Evolutionary conservation across 2,329 filamentous ascomycete genomes (phyloP).

Genomic region (Sporothrix pseudoabietina): DNA sequence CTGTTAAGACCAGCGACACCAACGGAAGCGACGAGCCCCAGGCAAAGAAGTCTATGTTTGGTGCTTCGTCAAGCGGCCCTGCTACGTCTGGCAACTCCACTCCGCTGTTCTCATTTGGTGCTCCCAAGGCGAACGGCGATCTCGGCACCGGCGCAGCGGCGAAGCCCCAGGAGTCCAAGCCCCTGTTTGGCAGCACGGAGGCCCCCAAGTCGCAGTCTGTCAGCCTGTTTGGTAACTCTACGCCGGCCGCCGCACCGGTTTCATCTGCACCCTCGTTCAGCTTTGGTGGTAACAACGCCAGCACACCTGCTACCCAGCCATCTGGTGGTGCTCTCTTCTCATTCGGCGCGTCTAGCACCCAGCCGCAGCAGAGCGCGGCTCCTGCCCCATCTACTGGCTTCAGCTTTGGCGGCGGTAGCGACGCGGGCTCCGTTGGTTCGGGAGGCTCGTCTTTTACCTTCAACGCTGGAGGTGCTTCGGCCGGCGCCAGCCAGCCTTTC

Average conservation of each 20-base stretch:
- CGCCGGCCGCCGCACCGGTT: conserved; percentile 2
- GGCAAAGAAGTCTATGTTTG: conserved; percentile 39
- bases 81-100: conserved; percentile 18
- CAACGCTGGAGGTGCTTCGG: conserved; percentile 40
- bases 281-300: conserved; percentile 28
- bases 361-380: conserved; percentile 1
- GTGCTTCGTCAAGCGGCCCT: conserved; percentile 23
- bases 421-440: conserved; percentile 35
- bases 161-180: conserved; percentile 34
- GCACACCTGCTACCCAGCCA: conserved; percentile 12
- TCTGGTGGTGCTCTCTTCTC: conserved; percentile 26
- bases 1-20: conserved; percentile 34
- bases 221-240: conserved; percentile 27
- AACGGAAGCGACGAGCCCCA: conserved; percentile 33
- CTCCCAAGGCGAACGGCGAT: conserved; percentile 27
- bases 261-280: conserved; percentile 25
- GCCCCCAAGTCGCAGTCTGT: conserved; percentile 11
- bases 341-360: conserved; percentile 25
- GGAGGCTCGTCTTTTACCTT: conserved; percentile 47
- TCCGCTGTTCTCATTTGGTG: conserved; percentile 31
- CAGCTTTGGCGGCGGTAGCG: conserved; percentile 31
- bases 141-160: conserved; percentile 12
- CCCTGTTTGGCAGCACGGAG: conserved; percentile 41
- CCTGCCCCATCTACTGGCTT: conserved; percentile 1
- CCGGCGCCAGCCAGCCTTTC: conserved; percentile 39